phyloP scores from a whole-genome alignment of 2,329 filamentous ascomycete species.

The Fusarium praegraminearum region DNA sequence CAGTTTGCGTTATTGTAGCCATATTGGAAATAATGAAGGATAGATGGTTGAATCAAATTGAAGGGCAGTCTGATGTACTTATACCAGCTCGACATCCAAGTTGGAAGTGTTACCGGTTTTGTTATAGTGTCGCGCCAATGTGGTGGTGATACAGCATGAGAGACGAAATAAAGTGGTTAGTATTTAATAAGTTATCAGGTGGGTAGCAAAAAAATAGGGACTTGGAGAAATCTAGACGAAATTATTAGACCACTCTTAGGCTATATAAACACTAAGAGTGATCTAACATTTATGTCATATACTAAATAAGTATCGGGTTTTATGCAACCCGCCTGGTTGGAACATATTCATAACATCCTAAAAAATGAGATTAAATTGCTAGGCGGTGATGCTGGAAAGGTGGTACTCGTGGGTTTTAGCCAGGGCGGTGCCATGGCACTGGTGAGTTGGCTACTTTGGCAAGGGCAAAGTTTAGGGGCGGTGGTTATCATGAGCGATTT shows the following conservation, averaged over 20 bases:
- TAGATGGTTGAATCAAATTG: not conserved
- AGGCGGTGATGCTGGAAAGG: slow-evolving; percentile 50
- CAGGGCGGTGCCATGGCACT: slow-evolving; percentile 65
- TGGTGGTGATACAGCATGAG: not conserved
- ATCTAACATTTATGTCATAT: too few relatives aligned
- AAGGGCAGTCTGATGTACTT: not conserved
- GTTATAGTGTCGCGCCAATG: not conserved
- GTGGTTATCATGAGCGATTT: slow-evolving; percentile 52
- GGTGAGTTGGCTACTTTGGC: slow-evolving; percentile 58
- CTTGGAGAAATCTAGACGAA: too few relatives aligned
- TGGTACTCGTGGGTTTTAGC: slow-evolving; percentile 64
- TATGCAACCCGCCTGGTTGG: too few relatives aligned
- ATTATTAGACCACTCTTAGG: too few relatives aligned
- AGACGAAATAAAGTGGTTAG: not conserved
- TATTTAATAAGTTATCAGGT: accelerated
- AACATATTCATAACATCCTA: slow-evolving; percentile 56
- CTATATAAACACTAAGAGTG: too few relatives aligned
- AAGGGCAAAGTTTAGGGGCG: slow-evolving; percentile 54
- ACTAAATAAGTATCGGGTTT: too few relatives aligned
- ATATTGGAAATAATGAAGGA: not conserved
- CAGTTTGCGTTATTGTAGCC: slow-evolving; percentile 24
- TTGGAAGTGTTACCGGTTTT: not conserved
- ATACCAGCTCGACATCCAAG: not conserved
- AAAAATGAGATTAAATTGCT: slow-evolving; percentile 53
- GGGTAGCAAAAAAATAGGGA: too few relatives aligned